phyloP scores from a whole-genome alignment of 306 rosid genomes.

The Vigna mungo region DNA sequence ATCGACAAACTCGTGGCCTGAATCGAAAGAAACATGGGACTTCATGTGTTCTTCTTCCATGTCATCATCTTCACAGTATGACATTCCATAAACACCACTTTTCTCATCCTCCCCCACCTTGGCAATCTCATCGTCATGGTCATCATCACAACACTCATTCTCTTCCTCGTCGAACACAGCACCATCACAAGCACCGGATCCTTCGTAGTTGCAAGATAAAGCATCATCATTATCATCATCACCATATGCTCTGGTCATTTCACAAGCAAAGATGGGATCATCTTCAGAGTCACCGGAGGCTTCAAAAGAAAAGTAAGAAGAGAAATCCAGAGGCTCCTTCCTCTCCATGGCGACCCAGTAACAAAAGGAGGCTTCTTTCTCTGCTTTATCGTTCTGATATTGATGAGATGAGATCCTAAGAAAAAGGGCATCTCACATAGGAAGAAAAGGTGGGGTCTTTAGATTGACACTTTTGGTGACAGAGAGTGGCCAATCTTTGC shows the following conservation, averaged over 20 bases:
- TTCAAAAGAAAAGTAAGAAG: slow-evolving; percentile 66
- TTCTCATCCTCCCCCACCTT: slow-evolving; percentile 29
- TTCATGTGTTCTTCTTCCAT: slow-evolving; percentile 46
- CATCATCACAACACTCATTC: slow-evolving; percentile 13
- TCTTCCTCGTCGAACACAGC: slow-evolving; percentile 30
- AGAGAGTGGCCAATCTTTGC: slow-evolving; percentile 13
- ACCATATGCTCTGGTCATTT: slow-evolving; percentile 25
- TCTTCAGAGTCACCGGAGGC: slow-evolving; percentile 87
- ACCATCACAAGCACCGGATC: slow-evolving; percentile 34
- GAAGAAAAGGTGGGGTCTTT: slow-evolving; percentile 25
- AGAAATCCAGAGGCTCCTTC: slow-evolving; percentile 46
- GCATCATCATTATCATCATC: slow-evolving; percentile 60
- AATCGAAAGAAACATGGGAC: slow-evolving; percentile 62
- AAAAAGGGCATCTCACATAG: not conserved
- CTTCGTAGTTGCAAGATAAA: slow-evolving; percentile 67
- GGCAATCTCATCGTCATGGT: not conserved
- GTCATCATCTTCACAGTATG: slow-evolving; percentile 48
- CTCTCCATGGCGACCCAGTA: slow-evolving; percentile 33
- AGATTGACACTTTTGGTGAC: slow-evolving; percentile 45
- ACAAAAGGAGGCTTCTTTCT: not conserved
- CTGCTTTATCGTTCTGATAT: not conserved
- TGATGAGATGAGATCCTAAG: not conserved
- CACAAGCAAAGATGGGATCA: slow-evolving; percentile 24
- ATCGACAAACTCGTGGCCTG: slow-evolving; percentile 59
- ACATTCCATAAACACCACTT: slow-evolving; percentile 38